Base-by-base conservation (phyloP, 2,329 filamentous ascomycete species). In the Aspergillus jensenii region DNA sequence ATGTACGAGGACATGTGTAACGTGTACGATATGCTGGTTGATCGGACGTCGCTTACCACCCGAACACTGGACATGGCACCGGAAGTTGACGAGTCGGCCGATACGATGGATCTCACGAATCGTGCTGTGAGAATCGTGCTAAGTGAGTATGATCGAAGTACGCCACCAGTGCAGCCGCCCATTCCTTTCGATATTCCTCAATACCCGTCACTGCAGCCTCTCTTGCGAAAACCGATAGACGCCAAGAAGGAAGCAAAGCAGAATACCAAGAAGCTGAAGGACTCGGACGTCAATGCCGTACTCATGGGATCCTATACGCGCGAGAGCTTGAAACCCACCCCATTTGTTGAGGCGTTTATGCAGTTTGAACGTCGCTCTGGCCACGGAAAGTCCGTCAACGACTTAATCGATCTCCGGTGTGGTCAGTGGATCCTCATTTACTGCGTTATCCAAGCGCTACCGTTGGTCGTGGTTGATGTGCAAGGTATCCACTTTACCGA, bases 181-280 rank as follows among this genome's bases (percentile, higher is more conserved):
- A 87, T 98, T 55, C 93, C 95, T 0, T 98, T 93, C 68, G 93
- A 98, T 70, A 81, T 91, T 4, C 93, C 95, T 3, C 84, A 87
- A 63, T 76, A 96, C 23, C 93, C 93, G 0, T 84, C 82, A 1
- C 82, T 96, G 66, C 81, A 82, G 33, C 79, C 85, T 1, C 81
- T 91, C 17, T 81, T 88, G 56, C 82, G 85, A 41, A 88, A 86
- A 44, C 81, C 82, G 1, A 80, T 91, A 33, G 83, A 90, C 19
- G 72, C 84, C 1, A 93, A 91, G 75, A 89, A 91, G 66, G 89
- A 93, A 70, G 78, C 82, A 35, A 91, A 90, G 70, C 83, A 90
- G 55, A 84, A 87, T 59, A 84, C 82, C 17, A 87, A 85, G 76
- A 89, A 86, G 67, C 78, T 97, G 57, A 90, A 91, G 72, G 86